These are phyloP conservation scores for Xenoacremonium recifei DNA, from an alignment of 2,329 filamentous ascomycete species.

Conservation along the genomic window DNA sequence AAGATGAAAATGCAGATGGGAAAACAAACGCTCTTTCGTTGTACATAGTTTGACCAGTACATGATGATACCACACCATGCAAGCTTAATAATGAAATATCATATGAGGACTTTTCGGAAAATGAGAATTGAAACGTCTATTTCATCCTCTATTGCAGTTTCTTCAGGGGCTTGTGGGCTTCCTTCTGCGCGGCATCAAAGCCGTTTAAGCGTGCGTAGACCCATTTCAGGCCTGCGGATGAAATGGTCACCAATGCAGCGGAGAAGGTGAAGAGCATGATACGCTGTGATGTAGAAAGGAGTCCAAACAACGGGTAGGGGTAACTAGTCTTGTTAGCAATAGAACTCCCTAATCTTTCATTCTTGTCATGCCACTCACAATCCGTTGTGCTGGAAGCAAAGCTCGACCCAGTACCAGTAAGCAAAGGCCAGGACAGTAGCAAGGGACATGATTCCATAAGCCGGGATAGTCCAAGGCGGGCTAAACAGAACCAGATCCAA, in stretches of 20 bases:
- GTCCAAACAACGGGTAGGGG: slow-evolving; percentile 80
- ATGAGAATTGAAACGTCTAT: background rate
- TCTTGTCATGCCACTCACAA: slow-evolving; percentile 43
- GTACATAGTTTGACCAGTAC: slow-evolving; percentile 1
- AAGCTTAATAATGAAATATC: slow-evolving; percentile 1
- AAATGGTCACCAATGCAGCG: slow-evolving; percentile 69
- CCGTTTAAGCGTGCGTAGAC: slow-evolving; percentile 68
- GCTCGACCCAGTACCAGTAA: slow-evolving; percentile 79
- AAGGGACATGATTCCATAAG: slow-evolving; percentile 56
- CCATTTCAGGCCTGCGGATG: slow-evolving; percentile 67
- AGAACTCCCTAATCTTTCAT: background rate
- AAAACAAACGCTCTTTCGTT: background rate
- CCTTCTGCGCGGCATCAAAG: slow-evolving; percentile 33
- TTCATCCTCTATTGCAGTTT: slow-evolving; percentile 25
- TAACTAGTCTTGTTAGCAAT: slow-evolving; percentile 55
- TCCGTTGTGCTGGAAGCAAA: slow-evolving; percentile 66
- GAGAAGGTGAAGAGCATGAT: slow-evolving; percentile 67
- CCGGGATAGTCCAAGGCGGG: slow-evolving; percentile 68
- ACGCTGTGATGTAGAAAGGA: slow-evolving; percentile 65
- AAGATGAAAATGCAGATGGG: background rate
- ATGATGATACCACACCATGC: too few relatives aligned
- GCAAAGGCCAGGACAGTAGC: slow-evolving; percentile 59
- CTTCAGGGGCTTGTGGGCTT: slow-evolving; percentile 30
- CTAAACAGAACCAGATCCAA: slow-evolving; percentile 67
- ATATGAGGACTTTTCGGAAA: too few relatives aligned